A percentile compares a stretch with the other conserved stretches of the same genome.
Conservation (phyloP, 164 flowering plant genomes). For the Euptelea pleiosperma region DNA sequence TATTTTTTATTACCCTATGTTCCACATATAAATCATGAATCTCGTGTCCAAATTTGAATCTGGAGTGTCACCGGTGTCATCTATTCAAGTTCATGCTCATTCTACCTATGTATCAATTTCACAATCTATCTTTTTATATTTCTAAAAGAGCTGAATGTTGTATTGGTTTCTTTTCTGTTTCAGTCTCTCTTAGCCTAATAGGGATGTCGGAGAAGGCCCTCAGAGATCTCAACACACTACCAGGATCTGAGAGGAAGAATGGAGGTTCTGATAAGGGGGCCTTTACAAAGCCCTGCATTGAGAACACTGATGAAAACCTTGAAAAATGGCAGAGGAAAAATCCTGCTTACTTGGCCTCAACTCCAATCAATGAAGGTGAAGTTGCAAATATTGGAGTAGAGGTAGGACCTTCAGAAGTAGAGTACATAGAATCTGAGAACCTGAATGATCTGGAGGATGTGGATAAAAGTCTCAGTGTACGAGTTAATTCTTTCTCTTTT, state of each 20-base stretch:
- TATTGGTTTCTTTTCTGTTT: background rate
- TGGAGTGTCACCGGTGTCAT: too few relatives aligned
- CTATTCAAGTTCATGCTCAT: too few relatives aligned
- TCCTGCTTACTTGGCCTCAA: conserved; percentile 24
- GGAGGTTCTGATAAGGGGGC: conserved; percentile 40
- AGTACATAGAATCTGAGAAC: conserved; percentile 78
- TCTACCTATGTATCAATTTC: too few relatives aligned
- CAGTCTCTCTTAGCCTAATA: background rate
- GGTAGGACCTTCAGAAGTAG: conserved; percentile 51
- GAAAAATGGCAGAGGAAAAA: conserved; percentile 37
- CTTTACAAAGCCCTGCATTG: conserved; percentile 33
- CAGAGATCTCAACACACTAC: conserved; percentile 48
- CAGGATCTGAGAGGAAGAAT: conserved; percentile 50
- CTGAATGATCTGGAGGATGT: conserved; percentile 64
- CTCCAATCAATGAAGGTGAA: conserved; percentile 31
- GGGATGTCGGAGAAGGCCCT: conserved; percentile 60
- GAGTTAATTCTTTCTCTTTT: conserved; percentile 8
- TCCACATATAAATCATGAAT: background rate
- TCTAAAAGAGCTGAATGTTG: too few relatives aligned
- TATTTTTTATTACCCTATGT: background rate
- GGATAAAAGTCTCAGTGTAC: conserved; percentile 52
- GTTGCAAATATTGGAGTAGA: conserved; percentile 32
- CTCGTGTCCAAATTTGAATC: background rate
- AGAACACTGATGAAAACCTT: conserved; percentile 33
- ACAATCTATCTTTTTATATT: background rate